Percentiles rank a stretch among this genome's conserved stretches.
These are phyloP conservation scores for Celoporthe dispersa DNA, from an alignment of 2,329 filamentous ascomycete genomes.

Conservation along the genomic window DNA sequence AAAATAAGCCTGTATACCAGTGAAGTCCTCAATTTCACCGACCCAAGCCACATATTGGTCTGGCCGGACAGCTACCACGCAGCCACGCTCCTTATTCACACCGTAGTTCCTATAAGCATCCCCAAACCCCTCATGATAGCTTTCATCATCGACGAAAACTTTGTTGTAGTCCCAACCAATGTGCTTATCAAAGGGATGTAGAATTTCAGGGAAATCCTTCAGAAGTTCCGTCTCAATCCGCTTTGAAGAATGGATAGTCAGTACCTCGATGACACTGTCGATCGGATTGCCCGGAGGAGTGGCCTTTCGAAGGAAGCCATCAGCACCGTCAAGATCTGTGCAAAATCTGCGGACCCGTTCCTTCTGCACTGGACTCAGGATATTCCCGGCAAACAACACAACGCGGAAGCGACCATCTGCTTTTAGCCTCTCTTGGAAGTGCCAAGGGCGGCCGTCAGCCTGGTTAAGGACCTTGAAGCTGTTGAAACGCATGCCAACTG, in stretches of 20 bases:
- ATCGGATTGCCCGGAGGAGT: conserved; percentile 40
- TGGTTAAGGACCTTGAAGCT: conserved; percentile 65
- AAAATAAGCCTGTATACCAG: too few relatives aligned
- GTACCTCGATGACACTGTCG: conserved; percentile 56
- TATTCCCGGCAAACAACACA: conserved; percentile 64
- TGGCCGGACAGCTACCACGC: conserved; percentile 64
- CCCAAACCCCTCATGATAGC: conserved; percentile 57
- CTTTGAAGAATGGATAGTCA: conserved; percentile 62
- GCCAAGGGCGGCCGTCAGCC: conserved; percentile 57
- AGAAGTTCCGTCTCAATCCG: conserved; percentile 54
- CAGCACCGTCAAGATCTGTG: conserved; percentile 40
- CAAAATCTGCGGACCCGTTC: background rate
- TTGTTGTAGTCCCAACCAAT: conserved; percentile 61
- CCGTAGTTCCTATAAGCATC: conserved; percentile 61
- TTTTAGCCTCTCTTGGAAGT: conserved; percentile 59
- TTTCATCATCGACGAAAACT: conserved; percentile 58
- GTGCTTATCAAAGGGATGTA: conserved; percentile 50
- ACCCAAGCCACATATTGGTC: conserved; percentile 59
- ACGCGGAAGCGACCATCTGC: conserved; percentile 62
- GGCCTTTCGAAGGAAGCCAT: conserved; percentile 44
- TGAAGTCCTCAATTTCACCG: too few relatives aligned
- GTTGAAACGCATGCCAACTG: conserved; percentile 61
- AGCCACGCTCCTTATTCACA: conserved; percentile 58
- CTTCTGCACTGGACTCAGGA: conserved; percentile 49
- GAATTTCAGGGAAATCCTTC: conserved; percentile 52